A percentile compares a stretch with the other conserved stretches of the same genome.
Conservation (phyloP, 208 protist genomes). For the Leishmania braziliensis region DNA sequence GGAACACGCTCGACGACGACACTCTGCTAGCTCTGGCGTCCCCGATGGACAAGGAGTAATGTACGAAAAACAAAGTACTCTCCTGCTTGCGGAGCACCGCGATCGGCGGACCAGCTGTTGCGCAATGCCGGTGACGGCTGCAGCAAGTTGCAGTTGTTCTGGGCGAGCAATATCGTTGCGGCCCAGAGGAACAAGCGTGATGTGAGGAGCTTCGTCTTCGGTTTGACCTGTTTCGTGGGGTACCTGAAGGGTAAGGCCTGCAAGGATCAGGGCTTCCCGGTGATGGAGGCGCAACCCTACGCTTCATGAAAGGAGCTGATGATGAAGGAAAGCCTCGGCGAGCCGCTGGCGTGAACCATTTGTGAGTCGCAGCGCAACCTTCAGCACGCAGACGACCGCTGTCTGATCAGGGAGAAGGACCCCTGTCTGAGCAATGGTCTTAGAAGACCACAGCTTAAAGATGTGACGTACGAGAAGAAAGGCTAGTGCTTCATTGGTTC, state of each 20-base stretch:
- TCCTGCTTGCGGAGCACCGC: constrained; percentile 37
- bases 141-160: constrained; percentile 52
- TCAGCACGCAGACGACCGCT: constrained; percentile 39
- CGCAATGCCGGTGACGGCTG: constrained; percentile 43
- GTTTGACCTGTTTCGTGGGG: constrained; percentile 30
- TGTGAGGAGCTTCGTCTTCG: constrained; percentile 42
- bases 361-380: constrained; percentile 41
- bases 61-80: constrained; percentile 39
- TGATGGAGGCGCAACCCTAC: constrained; percentile 40
- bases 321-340: constrained; percentile 13
- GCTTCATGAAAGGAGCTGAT: constrained; percentile 30
- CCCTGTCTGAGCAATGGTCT: constrained; percentile 33
- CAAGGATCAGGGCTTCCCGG: constrained; percentile 29
- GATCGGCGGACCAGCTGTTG: constrained; percentile 42
- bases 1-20: constrained; percentile 30
- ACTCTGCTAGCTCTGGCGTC: constrained; percentile 34
- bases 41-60: constrained; percentile 39
- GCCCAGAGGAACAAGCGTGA: constrained; percentile 11
- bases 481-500: neutral
- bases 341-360: constrained; percentile 8
- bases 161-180: constrained; percentile 35
- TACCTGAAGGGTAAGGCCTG: constrained; percentile 41
- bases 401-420: constrained; percentile 36
- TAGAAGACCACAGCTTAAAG: constrained; percentile 12
- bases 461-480: neutral